Conservation (phyloP, 1,284 basidiomycete genomes). For the Naganishia sp. region DNA sequence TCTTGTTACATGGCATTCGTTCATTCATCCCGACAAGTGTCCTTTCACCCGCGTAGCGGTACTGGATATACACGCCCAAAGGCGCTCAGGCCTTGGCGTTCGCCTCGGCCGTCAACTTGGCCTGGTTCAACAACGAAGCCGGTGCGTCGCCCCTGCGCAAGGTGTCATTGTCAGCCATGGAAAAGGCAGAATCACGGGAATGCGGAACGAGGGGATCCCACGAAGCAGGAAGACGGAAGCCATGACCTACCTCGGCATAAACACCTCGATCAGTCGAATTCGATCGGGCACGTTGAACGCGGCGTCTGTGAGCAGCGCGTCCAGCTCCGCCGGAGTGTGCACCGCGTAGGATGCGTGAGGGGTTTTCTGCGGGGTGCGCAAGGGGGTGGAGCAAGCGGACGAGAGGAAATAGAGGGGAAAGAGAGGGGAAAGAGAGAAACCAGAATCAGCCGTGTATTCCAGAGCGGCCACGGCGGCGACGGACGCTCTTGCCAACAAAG, state of each 20-base stretch:
- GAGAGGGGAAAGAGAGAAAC: not conserved
- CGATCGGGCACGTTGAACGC: slow-evolving; percentile 48
- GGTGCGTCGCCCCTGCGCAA: slow-evolving; percentile 37
- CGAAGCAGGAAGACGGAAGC: not conserved
- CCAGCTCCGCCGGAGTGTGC: slow-evolving; percentile 59
- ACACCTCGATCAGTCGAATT: slow-evolving; percentile 52
- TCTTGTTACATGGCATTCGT: too few relatives aligned
- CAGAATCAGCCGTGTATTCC: too few relatives aligned
- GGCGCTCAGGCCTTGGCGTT: slow-evolving; percentile 29
- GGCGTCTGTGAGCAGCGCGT: slow-evolving; percentile 53
- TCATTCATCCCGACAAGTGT: not conserved
- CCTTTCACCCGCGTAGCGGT: not conserved
- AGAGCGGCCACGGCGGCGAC: not conserved
- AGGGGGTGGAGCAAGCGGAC: too few relatives aligned
- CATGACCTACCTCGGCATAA: slow-evolving; percentile 43
- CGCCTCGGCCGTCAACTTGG: slow-evolving; percentile 53
- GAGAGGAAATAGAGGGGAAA: not conserved
- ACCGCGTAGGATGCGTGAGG: slow-evolving; percentile 46
- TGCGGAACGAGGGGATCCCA: too few relatives aligned
- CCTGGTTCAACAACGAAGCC: slow-evolving; percentile 49
- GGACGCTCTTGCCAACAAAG: slow-evolving; percentile 42
- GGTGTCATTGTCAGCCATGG: too few relatives aligned
- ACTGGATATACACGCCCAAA: not conserved
- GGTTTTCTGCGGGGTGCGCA: slow-evolving; percentile 37
- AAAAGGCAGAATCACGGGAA: not conserved